Base-by-base conservation (phyloP, 2,329 filamentous ascomycete genomes). In the Dryadomyces quercivorus region DNA sequence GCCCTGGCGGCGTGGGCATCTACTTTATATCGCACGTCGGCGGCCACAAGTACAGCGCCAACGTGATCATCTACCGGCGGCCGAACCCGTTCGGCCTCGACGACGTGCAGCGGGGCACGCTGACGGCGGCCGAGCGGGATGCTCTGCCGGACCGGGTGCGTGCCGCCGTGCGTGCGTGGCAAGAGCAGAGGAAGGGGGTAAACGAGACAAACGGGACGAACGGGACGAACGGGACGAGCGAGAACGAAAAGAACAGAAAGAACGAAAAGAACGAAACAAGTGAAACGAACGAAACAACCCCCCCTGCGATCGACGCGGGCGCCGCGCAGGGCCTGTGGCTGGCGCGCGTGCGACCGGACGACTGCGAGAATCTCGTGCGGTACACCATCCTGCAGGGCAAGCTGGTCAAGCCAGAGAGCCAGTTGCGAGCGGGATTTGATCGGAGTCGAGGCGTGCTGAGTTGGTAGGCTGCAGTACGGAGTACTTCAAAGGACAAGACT, bases 1-100 rank as follows among this genome's bases (percentile, higher is more conserved):
- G 93, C 56, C 89, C 91, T 0, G 92, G 92, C 12, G 93, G 93
- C 13, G 92, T 96, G 6, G 92, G 89, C 0, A 88, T 98, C 60
- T 95, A 95, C 71, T 97, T 96, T 66, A 94, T 97, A 65, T 92
- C 84, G 61, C 93, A 98, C 65, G 90, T 96, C 2, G 93, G 93
- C 31, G 93, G 93, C 0, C 93, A 98, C 74, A 96, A 96, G 72
- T 97, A 95, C 71, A 84, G 85, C 49, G 93, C 93, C 31, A 98
- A 98, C 63, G 82, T 97, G 62, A 87, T 98, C 74, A 76, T 98
- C 1, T 97, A 98, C 68, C 80, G 93, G 10, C 77, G 78, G 53
- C 74, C 72, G 7, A 73, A 81, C 61, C 74, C 78, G 1, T 82
- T 80, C 63, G 78, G 77, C 0, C 61, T 78, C 45, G 78, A 81